phyloP scores from a whole-genome alignment of 2,329 filamentous ascomycete genomes.

The Parascedosporium putredinis region DNA sequence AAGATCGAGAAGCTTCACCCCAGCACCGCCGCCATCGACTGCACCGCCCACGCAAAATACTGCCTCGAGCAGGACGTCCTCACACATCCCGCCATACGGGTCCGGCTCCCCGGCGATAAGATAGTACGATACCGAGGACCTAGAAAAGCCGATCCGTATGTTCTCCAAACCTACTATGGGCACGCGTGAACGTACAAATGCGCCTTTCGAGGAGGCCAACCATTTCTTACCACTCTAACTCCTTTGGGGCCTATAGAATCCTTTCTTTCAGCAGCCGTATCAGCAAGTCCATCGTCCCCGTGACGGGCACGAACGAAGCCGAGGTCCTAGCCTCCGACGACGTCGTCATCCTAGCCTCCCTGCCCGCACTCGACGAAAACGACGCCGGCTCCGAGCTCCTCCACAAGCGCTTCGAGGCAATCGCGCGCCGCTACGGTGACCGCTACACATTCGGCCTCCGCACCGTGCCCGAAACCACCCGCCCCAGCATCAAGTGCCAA shows the following conservation, averaged over 20 bases:
- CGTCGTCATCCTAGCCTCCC: conserved; percentile 29
- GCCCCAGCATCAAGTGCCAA: conserved; percentile 24
- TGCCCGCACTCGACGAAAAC: conserved; percentile 16
- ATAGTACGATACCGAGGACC: conserved; percentile 32
- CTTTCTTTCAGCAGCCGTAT: conserved; percentile 19
- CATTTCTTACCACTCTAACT: not conserved
- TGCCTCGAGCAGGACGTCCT: conserved; percentile 30
- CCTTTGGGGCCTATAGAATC: conserved; percentile 17
- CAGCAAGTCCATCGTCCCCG: not conserved
- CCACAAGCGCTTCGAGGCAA: conserved; percentile 17
- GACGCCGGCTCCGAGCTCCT: conserved; percentile 18
- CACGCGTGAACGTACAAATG: not conserved
- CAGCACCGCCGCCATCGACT: conserved; percentile 23
- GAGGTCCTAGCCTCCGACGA: conserved; percentile 28
- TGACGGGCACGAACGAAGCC: not conserved
- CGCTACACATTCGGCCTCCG: conserved; percentile 30
- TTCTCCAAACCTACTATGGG: not conserved
- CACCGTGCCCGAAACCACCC: conserved; percentile 1
- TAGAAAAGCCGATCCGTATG: conserved; percentile 25
- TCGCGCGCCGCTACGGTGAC: conserved; percentile 27
- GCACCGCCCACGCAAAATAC: conserved; percentile 21
- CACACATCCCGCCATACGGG: conserved; percentile 36
- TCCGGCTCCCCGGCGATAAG: conserved; percentile 24
- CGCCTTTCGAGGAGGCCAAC: not conserved
- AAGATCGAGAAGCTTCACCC: conserved; percentile 5